A percentile compares a stretch with the other conserved stretches of the same genome.
Conservation (phyloP, 1,139 yeast species). For the Yamadazyma jaroonii region DNA sequence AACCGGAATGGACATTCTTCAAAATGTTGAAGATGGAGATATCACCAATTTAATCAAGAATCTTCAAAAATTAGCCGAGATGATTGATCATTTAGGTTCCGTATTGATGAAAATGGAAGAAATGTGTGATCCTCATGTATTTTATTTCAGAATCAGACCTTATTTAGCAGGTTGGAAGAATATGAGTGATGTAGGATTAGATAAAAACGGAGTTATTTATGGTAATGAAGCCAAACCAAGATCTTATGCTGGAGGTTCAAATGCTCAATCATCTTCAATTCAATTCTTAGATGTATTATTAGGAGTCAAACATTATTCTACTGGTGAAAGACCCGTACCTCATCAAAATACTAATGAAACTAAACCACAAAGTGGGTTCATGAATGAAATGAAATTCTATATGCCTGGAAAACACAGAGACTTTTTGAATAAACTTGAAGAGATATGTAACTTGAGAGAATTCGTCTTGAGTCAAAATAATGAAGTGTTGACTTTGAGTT, state of each 20-base stretch:
- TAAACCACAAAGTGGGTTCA: slow-evolving; percentile 50
- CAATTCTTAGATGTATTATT: slow-evolving; percentile 81
- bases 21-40: slow-evolving; percentile 31
- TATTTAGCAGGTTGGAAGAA: slow-evolving; percentile 93
- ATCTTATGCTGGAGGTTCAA: slow-evolving; percentile 83
- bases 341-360: slow-evolving; percentile 15
- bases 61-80: slow-evolving; percentile 68
- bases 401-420: slow-evolving; percentile 87
- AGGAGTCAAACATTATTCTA: slow-evolving; percentile 73
- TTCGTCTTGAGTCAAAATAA: slow-evolving; percentile 49
- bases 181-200: slow-evolving; percentile 83
- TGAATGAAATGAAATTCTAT: slow-evolving; percentile 79
- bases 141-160: slow-evolving; percentile 83
- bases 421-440: slow-evolving; percentile 60
- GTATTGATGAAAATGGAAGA: slow-evolving; percentile 83
- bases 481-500: slow-evolving; percentile 65
- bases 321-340: slow-evolving; percentile 58
- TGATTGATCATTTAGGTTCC: slow-evolving; percentile 72
- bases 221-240: slow-evolving; percentile 64
- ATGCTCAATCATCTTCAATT: slow-evolving; percentile 87
- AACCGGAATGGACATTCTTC: slow-evolving; percentile 44
- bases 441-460: slow-evolving; percentile 58
- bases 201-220: slow-evolving; percentile 70
- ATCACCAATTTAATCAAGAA: slow-evolving; percentile 35
- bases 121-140: slow-evolving; percentile 92